Evolutionary conservation across 2,329 filamentous ascomycete genomes (phyloP).

Genomic region (Nemania bipapillata): DNA sequence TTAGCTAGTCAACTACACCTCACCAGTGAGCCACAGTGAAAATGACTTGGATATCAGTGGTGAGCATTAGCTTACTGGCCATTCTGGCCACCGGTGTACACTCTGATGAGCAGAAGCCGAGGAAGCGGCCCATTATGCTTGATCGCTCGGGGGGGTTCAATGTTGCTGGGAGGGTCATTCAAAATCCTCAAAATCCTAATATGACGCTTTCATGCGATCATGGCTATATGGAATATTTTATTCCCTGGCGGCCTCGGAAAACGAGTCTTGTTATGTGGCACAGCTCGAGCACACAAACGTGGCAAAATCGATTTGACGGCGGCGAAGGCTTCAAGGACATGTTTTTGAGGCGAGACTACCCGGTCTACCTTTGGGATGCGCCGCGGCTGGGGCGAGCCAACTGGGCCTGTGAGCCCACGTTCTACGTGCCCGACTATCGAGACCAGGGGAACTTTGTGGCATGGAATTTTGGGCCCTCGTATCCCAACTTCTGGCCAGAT

Average conservation of each 20-base stretch:
- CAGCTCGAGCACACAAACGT: constrained; percentile 53
- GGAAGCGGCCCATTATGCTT: constrained; percentile 42
- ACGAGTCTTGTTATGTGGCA: constrained; percentile 55
- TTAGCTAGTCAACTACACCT: too few species aligned
- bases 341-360: constrained; percentile 53
- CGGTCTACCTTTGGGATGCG: constrained; percentile 55
- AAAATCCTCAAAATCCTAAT: constrained; percentile 47
- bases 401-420: constrained; percentile 51
- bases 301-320: constrained; percentile 55
- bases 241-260: constrained; percentile 50
- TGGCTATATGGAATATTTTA: constrained; percentile 56
- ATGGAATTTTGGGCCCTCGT: constrained; percentile 54
- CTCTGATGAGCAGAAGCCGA: constrained; percentile 2
- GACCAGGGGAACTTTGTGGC: constrained; percentile 53
- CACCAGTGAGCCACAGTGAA: neutral
- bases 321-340: constrained; percentile 56
- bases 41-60: constrained; percentile 3
- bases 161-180: constrained; percentile 50
- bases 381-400: constrained; percentile 53
- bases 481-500: constrained; percentile 50
- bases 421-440: constrained; percentile 49
- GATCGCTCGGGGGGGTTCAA: constrained; percentile 53
- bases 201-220: constrained; percentile 54
- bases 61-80: constrained; percentile 7
- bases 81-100: neutral